Base-by-base conservation (phyloP, 257 asterid genomes). In the Eucommia ulmoides region DNA sequence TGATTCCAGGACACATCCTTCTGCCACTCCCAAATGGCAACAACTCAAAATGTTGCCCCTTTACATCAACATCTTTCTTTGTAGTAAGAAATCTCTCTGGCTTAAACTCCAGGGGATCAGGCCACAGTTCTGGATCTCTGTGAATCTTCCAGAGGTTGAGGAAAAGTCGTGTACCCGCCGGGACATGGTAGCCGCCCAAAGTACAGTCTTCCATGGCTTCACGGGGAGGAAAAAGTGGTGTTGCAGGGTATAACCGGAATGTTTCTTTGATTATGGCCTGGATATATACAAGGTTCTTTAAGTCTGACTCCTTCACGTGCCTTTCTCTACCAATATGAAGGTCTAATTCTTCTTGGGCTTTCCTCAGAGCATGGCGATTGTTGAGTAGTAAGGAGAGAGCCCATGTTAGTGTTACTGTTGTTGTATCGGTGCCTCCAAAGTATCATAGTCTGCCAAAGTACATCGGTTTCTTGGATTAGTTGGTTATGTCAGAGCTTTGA, bases 381-480 rank as follows among this genome's bases (percentile, higher is more conserved):
- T 81, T 74, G 22, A 81, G 51, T 19, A 77, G 54, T 24, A 81
- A 33, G 22, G 92, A 81, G 2, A 72, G 8, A 15, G 75, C 72
- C 91, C 85, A 80, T 51, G 62, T 77, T 20, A 80, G 26, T 1
- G 85, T 74, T 52, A 56, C 78, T 0, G 81, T 54, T 0, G 83
- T 77, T 68, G 81, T 80, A 24, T 80, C 86, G 3, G 83, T 70
- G 15, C 75, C 85, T 0, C 83, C 68, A 54, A n/a, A 77, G 6
- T 18, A 77, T 60, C 0, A 80, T 66, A 17, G 51, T 68, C 85
- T 80, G 73, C 14, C n/a, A n/a, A n/a, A n/a, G n/a, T n/a, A n/a
- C n/a, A n/a, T n/a, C n/a, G n/a, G n/a, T n/a, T n/a, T n/a, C n/a
- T n/a, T n/a, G n/a, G n/a, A n/a, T n/a, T n/a, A n/a, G n/a, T n/a